Percentiles rank a stretch among this genome's conserved stretches.
phyloP scores from a whole-genome alignment of 139 green algal species.

The Chlorella sp. region DNA sequence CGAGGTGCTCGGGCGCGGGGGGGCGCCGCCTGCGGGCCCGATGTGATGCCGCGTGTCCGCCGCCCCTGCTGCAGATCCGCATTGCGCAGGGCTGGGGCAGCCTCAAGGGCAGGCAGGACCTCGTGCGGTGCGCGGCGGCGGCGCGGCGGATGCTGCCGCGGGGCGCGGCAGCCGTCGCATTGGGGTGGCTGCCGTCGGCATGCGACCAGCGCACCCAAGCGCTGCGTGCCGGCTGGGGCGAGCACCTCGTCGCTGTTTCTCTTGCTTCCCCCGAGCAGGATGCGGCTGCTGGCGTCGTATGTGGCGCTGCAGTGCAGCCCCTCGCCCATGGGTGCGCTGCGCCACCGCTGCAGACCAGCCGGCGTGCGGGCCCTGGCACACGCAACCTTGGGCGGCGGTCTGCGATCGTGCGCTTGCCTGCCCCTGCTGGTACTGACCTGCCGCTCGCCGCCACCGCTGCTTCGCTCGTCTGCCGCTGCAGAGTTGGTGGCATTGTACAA shows the following conservation, averaged over 20 bases:
- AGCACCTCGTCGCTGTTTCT: no score
- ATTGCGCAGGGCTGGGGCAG: constrained; percentile 55
- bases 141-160: constrained; percentile 50
- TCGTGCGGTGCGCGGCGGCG: constrained; percentile 32
- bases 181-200: no score
- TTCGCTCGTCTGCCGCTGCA: constrained; percentile 30
- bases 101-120: constrained; percentile 54
- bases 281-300: constrained; percentile 83
- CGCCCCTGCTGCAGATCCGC: constrained; percentile 63
- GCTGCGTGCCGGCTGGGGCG: no score
- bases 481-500: constrained; percentile 70
- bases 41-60: no score
- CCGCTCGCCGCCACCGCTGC: no score
- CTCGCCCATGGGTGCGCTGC: constrained; percentile 8
- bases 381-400: not conserved
- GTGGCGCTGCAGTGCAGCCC: constrained; percentile 75
- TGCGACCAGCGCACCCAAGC: no score
- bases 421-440: no score
- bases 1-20: no score
- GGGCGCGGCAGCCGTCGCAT: no score
- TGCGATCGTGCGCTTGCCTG: no score
- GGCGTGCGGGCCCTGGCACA: not conserved
- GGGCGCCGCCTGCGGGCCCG: no score
- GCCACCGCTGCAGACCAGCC: not conserved
- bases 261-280: no score